Conservation (phyloP, 2,329 filamentous ascomycete species). For the Ophiostoma perfectum region DNA sequence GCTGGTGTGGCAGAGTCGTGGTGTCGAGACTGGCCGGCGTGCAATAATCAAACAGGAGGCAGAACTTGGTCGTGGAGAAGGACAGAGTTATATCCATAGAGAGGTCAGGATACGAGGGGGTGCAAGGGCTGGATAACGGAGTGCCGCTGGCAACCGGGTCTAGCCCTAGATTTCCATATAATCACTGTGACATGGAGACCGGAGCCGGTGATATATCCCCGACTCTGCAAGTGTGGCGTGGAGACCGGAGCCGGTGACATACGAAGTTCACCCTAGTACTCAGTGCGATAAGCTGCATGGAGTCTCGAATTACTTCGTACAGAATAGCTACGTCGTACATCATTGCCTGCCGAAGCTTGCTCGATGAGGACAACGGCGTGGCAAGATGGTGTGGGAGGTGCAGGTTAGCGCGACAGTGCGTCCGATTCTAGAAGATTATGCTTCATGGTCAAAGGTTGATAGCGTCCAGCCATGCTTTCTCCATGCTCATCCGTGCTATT, state of each 20-base stretch:
- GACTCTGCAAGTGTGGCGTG: slow-evolving; percentile 10
- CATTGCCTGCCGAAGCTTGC: not conserved
- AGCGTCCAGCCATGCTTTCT: not conserved
- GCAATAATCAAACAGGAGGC: not conserved
- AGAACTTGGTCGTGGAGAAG: not conserved
- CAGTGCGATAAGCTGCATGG: slow-evolving; percentile 11
- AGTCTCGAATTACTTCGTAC: not conserved
- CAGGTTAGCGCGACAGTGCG: slow-evolving; percentile 3
- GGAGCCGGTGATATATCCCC: slow-evolving; percentile 13
- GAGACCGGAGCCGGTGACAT: slow-evolving; percentile 6
- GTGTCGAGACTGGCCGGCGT: slow-evolving; percentile 11
- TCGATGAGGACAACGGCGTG: not conserved
- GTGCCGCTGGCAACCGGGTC: slow-evolving; percentile 13
- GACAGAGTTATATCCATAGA: not conserved
- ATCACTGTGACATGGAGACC: slow-evolving; percentile 11
- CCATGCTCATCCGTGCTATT: not conserved
- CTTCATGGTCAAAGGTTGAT: not conserved
- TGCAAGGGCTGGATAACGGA: slow-evolving; percentile 9
- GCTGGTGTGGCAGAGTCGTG: slow-evolving; percentile 6
- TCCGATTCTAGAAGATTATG: slow-evolving; percentile 1
- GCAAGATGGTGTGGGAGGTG: not conserved
- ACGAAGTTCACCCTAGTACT: not conserved
- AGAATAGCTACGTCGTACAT: not conserved
- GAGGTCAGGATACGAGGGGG: slow-evolving; percentile 1
- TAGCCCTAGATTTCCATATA: slow-evolving; percentile 7